Evolutionary conservation across 139 green algal species (phyloP).

Genomic region (Microglena sp.): DNA sequence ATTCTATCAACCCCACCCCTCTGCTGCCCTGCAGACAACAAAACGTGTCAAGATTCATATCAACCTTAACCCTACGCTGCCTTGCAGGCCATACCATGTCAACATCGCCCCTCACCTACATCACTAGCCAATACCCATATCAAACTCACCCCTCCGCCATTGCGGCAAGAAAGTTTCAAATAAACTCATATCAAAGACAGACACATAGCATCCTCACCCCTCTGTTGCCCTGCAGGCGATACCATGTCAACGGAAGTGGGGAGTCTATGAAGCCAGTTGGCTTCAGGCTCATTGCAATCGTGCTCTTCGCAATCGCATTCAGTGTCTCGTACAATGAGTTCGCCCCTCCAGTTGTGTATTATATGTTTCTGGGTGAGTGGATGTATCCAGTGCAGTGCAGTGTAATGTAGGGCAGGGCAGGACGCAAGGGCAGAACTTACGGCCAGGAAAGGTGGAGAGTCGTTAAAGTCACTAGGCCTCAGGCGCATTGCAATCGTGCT

Average conservation of each 20-base stretch:
- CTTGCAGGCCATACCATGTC: too few species aligned
- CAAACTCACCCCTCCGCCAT: too few species aligned
- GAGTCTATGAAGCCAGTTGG: constrained; percentile 21
- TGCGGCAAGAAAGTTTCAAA: too few species aligned
- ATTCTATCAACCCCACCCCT: too few species aligned
- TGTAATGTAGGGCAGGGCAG: not conserved
- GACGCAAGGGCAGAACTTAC: constrained; percentile 4
- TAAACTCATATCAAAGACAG: too few species aligned
- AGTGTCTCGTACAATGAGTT: constrained; percentile 12
- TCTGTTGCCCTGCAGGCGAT: constrained; percentile 24
- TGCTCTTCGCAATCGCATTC: constrained; percentile 7
- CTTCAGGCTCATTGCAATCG: constrained; percentile 16
- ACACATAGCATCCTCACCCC: too few species aligned
- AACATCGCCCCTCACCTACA: too few species aligned
- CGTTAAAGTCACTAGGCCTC: constrained; percentile 18
- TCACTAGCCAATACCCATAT: too few species aligned
- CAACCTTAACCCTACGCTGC: too few species aligned
- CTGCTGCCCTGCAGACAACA: too few species aligned
- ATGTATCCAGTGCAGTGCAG: not conserved
- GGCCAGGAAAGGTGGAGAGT: constrained; percentile 17
- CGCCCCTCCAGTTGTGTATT: not conserved
- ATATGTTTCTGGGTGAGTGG: constrained; percentile 21
- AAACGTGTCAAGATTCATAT: too few species aligned
- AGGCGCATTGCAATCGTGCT: constrained; percentile 19
- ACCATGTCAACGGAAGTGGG: constrained; percentile 26